Conservation (phyloP, 75 land plant species). For the Sequoiadendron giganteum region DNA sequence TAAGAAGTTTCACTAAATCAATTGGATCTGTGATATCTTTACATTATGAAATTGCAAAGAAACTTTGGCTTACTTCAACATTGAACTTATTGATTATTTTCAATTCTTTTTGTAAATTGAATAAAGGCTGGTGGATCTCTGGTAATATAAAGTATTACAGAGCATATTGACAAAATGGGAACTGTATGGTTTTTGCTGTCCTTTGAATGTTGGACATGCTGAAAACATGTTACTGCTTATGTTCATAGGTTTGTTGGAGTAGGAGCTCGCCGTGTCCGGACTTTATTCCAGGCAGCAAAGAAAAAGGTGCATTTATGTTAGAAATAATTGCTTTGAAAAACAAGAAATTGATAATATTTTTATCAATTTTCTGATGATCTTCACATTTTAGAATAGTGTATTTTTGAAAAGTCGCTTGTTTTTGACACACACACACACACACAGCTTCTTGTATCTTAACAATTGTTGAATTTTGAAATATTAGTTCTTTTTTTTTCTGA, state of each 20-base stretch:
- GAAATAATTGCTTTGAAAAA: neutral
- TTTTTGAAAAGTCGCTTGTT: neutral
- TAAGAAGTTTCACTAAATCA: neutral
- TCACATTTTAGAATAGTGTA: neutral
- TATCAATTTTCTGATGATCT: neutral
- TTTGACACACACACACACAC: neutral
- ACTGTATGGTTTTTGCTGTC: neutral
- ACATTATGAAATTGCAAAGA: neutral
- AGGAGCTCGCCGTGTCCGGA: conserved; percentile 99
- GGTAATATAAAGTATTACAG: neutral
- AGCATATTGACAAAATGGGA: neutral
- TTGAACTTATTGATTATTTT: neutral
- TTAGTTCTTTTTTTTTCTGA: neutral
- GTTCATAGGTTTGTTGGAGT: conserved; percentile 98
- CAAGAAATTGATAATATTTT: neutral
- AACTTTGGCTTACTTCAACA: neutral
- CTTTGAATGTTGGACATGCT: neutral
- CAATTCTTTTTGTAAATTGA: neutral
- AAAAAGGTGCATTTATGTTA: conserved; percentile 65
- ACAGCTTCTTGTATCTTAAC: neutral
- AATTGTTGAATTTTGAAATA: neutral
- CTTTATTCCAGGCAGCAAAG: conserved; percentile 98
- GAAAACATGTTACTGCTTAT: conserved; percentile 5
- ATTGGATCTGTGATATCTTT: neutral
- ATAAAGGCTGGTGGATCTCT: neutral